These are phyloP conservation scores for Chrysoporthe puriensis DNA, from an alignment of 2,329 filamentous ascomycete species.

Conservation along the genomic window DNA sequence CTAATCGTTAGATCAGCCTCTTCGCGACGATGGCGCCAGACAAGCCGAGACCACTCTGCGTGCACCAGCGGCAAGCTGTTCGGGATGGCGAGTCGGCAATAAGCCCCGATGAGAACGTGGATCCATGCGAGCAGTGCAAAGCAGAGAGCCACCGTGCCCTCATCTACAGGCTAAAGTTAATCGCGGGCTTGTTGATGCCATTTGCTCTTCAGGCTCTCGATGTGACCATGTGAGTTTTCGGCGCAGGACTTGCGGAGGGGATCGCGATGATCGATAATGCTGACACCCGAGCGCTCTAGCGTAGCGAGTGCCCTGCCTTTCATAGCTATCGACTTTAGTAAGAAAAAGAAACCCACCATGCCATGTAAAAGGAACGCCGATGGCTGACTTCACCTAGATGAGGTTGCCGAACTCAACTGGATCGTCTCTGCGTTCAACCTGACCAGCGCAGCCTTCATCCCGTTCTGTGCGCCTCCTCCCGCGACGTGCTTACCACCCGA, in stretches of 20 bases:
- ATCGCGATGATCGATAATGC: background rate
- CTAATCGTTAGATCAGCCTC: too few relatives aligned
- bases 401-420: slow-evolving; percentile 66
- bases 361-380: background rate
- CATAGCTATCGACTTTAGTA: slow-evolving; percentile 68
- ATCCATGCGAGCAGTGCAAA: slow-evolving; percentile 18
- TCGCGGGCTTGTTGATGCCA: slow-evolving; percentile 57
- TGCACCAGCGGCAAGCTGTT: slow-evolving; percentile 15
- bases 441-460: slow-evolving; percentile 68
- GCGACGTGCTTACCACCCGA: background rate
- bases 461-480: slow-evolving; percentile 49
- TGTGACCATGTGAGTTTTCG: slow-evolving; percentile 42
- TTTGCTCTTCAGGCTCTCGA: slow-evolving; percentile 58
- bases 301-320: slow-evolving; percentile 63
- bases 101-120: background rate
- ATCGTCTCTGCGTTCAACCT: slow-evolving; percentile 73
- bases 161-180: slow-evolving; percentile 21
- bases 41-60: slow-evolving; percentile 12
- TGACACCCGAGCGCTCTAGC: slow-evolving; percentile 6
- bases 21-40: slow-evolving; percentile 13
- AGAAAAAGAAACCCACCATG: background rate
- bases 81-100: background rate
- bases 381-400: slow-evolving; percentile 38
- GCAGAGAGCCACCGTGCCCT: slow-evolving; percentile 17
- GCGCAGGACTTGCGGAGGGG: background rate